These are phyloP conservation scores for Rhodofomes roseus DNA, from an alignment of 1,284 basidiomycete genomes.

Conservation along the genomic window DNA sequence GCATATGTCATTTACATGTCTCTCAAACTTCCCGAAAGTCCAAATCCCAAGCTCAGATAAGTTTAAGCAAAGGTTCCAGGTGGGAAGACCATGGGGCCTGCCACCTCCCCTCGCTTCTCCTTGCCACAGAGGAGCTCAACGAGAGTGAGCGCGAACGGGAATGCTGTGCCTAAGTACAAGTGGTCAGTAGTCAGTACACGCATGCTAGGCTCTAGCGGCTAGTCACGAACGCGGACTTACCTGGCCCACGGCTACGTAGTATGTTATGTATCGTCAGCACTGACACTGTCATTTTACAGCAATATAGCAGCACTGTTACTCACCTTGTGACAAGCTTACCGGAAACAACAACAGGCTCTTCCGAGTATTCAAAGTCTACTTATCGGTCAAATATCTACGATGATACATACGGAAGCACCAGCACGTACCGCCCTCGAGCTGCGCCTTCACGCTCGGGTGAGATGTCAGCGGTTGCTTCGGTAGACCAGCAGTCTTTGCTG, in stretches of 20 bases:
- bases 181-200: neutral
- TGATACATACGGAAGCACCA: neutral
- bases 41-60: too few species aligned
- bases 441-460: conserved; percentile 70
- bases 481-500: conserved; percentile 63
- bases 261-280: neutral
- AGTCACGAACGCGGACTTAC: conserved; percentile 30
- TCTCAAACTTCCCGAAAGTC: too few species aligned
- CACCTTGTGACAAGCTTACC: conserved; percentile 77
- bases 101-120: conserved; percentile 64
- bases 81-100: conserved; percentile 79
- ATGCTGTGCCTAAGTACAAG: conserved; percentile 52
- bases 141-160: conserved; percentile 23
- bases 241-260: conserved; percentile 67
- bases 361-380: conserved; percentile 73
- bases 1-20: too few species aligned
- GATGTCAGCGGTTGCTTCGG: conserved; percentile 69
- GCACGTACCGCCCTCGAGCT: conserved; percentile 54
- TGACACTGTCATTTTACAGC: too few species aligned
- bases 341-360: conserved; percentile 75
- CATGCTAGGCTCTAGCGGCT: too few species aligned
- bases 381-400: neutral
- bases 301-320: too few species aligned
- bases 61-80: conserved; percentile 35
- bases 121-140: conserved; percentile 43